phyloP scores from a whole-genome alignment of 352 stramenopile species.

The Globisporangium spiculum region DNA sequence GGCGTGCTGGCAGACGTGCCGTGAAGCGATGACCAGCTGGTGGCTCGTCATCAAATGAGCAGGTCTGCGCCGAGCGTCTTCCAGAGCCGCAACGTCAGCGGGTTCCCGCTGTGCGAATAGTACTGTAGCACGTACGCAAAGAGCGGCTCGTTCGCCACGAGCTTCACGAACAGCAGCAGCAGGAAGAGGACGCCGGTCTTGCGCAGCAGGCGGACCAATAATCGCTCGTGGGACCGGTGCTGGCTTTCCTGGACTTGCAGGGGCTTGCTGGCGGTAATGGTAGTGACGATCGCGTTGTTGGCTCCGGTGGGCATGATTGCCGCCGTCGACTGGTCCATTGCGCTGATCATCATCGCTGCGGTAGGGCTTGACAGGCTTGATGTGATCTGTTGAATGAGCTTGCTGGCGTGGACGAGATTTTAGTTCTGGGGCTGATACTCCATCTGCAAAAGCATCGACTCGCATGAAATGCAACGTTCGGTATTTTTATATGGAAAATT shows the following conservation, averaged over 20 bases:
- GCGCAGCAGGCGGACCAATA: background rate
- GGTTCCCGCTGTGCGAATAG: slow-evolving; percentile 13
- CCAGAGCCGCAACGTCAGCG: slow-evolving; percentile 13
- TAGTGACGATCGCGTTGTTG: background rate
- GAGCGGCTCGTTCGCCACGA: slow-evolving; percentile 18
- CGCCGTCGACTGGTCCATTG: background rate
- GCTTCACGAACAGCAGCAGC: slow-evolving; percentile 15
- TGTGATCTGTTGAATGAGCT: background rate
- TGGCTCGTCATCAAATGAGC: background rate
- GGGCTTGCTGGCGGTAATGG: background rate
- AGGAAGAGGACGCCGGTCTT: slow-evolving; percentile 7
- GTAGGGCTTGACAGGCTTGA: background rate
- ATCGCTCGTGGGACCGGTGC: background rate
- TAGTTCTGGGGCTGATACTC: background rate
- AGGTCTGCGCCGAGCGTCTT: slow-evolving; percentile 1
- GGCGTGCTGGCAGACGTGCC: background rate
- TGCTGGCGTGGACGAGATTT: background rate
- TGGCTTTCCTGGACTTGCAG: background rate
- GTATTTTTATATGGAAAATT: slow-evolving; percentile 3
- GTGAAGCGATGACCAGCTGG: background rate
- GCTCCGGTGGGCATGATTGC: background rate
- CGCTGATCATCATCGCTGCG: background rate
- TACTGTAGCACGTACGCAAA: slow-evolving; percentile 21
- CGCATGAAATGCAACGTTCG: background rate
- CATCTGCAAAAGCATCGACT: background rate